These are phyloP conservation scores for Chaetomiaceae sp. DNA, from an alignment of 2,329 filamentous ascomycete species.

Conservation along the genomic window DNA sequence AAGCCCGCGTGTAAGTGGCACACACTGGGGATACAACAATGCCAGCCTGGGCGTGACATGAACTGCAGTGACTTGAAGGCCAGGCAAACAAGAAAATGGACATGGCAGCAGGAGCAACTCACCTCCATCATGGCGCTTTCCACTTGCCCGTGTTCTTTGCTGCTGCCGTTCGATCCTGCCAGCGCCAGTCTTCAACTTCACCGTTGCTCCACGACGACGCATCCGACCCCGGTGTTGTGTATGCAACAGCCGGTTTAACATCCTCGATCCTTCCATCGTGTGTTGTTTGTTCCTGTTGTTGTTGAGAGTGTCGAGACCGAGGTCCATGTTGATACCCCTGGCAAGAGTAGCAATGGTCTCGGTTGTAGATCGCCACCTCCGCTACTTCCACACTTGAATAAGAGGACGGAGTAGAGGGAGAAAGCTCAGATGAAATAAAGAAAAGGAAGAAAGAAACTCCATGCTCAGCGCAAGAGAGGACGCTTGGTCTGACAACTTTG, in stretches of 20 bases:
- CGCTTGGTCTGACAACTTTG: constrained; percentile 2
- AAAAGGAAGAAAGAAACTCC: background rate
- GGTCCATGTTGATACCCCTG: background rate
- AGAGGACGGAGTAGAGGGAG: too few species aligned
- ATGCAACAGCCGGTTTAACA: background rate
- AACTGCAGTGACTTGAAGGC: background rate
- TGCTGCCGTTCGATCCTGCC: constrained; percentile 4
- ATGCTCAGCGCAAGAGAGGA: background rate
- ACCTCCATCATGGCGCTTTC: constrained; percentile 7
- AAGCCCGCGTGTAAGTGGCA: background rate
- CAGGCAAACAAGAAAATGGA: background rate
- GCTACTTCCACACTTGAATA: too few species aligned
- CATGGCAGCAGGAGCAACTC: background rate
- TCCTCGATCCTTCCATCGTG: background rate
- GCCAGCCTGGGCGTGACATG: background rate
- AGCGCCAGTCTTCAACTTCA: background rate
- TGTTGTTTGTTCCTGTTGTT: background rate
- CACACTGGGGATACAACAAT: background rate
- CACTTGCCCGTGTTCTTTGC: background rate
- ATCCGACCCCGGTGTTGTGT: background rate
- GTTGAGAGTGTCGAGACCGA: background rate
- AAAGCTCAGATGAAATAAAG: too few species aligned
- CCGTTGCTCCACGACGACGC: background rate
- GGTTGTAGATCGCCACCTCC: too few species aligned
- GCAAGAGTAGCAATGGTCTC: background rate